Evolutionary conservation across 2,329 filamentous ascomycete genomes (phyloP).

Genomic region (Simplicillium sp.): DNA sequence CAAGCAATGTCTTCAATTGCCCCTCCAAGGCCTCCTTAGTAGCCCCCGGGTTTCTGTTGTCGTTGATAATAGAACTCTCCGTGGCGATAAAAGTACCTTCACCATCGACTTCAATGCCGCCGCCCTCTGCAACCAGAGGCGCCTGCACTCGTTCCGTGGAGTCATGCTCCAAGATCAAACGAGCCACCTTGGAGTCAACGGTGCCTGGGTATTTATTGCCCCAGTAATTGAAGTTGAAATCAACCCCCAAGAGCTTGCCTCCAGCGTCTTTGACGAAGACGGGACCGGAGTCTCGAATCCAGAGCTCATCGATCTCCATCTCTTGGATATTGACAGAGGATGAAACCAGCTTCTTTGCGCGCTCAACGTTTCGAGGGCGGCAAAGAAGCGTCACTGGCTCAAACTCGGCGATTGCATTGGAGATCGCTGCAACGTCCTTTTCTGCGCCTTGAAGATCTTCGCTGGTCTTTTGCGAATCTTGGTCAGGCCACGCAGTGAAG

Average conservation of each 20-base stretch:
- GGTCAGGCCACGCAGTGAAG: conserved; percentile 3
- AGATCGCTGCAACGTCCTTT: conserved; percentile 2
- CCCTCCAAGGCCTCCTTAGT: conserved; percentile 3
- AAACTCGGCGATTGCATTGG: conserved; percentile 5
- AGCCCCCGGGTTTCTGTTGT: conserved; percentile 5
- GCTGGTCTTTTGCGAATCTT: conserved; percentile 1
- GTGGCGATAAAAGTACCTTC: conserved; percentile 5
- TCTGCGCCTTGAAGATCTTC: conserved; percentile 2
- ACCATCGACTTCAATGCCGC: conserved; percentile 7
- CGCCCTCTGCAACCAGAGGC: conserved; percentile 6
- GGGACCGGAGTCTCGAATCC: conserved; percentile 27
- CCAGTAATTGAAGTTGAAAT: conserved; percentile 9
- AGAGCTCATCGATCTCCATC: conserved; percentile 4
- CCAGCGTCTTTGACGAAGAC: conserved; percentile 40
- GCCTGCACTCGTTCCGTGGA: conserved; percentile 2
- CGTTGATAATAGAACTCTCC: conserved; percentile 6
- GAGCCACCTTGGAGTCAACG: background rate
- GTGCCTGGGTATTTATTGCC: conserved; percentile 3
- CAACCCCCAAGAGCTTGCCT: conserved; percentile 16
- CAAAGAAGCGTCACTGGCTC: conserved; percentile 6
- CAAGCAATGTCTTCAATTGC: conserved; percentile 2
- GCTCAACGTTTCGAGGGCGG: background rate
- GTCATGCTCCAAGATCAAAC: background rate
- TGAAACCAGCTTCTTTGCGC: background rate
- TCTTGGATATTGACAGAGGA: conserved; percentile 1